Evolutionary conservation across 148 eudicot genomes (phyloP).

Genomic region (Camellia lanceoleosa): DNA sequence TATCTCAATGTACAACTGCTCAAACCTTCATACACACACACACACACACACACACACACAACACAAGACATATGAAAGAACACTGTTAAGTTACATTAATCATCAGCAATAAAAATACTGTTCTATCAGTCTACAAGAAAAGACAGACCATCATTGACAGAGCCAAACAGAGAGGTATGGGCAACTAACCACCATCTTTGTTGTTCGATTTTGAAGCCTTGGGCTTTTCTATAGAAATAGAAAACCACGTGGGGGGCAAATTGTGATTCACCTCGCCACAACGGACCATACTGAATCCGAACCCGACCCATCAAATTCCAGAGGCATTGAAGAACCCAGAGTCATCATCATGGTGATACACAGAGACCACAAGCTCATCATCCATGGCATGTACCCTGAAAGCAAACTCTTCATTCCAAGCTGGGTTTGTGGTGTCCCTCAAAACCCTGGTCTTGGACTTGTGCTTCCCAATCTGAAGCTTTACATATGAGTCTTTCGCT

Average conservation of each 20-base stretch:
- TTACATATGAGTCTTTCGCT: conserved; percentile 49
- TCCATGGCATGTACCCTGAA: conserved; percentile 65
- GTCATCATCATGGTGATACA: conserved; percentile 42
- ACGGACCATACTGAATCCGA: conserved; percentile 48
- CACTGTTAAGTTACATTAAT: not conserved
- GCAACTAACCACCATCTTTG: conserved; percentile 45
- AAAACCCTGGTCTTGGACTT: conserved; percentile 64
- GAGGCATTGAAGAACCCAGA: conserved; percentile 40
- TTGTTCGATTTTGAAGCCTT: conserved; percentile 35
- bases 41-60: not conserved
- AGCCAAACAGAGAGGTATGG: not conserved
- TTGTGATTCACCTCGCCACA: conserved; percentile 50
- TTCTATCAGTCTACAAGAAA: not conserved
- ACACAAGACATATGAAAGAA: not conserved
- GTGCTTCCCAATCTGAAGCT: conserved; percentile 66
- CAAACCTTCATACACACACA: not conserved
- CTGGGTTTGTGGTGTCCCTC: conserved; percentile 43
- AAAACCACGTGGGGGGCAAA: conserved; percentile 74
- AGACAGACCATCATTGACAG: not conserved
- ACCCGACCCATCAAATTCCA: conserved; percentile 68
- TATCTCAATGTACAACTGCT: not conserved
- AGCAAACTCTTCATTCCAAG: conserved; percentile 94
- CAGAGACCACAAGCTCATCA: conserved; percentile 63
- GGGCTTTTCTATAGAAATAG: conserved; percentile 51
- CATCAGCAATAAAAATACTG: not conserved